Percentiles rank a stretch among this genome's conserved stretches.
Evolutionary conservation across 805 yeast genomes (phyloP).

Genomic region (Wickerhamomyces queroliae): DNA sequence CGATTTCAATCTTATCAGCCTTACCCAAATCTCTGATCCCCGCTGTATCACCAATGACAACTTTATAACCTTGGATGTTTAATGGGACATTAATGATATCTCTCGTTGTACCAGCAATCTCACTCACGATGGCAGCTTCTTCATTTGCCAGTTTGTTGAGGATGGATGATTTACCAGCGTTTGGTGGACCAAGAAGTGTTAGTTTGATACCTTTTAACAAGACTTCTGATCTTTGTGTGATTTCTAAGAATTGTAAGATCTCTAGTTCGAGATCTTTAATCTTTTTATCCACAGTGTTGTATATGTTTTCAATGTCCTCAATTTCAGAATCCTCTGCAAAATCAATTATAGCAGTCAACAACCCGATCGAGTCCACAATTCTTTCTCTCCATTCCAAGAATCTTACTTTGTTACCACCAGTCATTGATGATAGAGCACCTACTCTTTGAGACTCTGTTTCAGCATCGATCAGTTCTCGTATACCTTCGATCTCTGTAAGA

Average conservation of each 20-base stretch:
- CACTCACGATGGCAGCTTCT: conserved; percentile 88
- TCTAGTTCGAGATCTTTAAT: conserved; percentile 38
- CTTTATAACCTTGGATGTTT: conserved; percentile 79
- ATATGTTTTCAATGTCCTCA: conserved; percentile 52
- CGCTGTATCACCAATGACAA: conserved; percentile 87
- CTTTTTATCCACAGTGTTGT: conserved; percentile 41
- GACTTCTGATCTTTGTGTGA: conserved; percentile 53
- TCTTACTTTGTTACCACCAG: conserved; percentile 54
- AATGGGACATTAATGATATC: conserved; percentile 79
- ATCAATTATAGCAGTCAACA: conserved; percentile 84
- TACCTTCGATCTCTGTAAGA: conserved; percentile 86
- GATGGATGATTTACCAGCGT: conserved; percentile 92
- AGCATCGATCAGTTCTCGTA: conserved; percentile 83
- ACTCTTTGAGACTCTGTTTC: conserved; percentile 87
- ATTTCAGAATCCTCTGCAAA: conserved; percentile 92
- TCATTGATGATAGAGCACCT: conserved; percentile 67
- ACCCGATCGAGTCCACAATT: conserved; percentile 62
- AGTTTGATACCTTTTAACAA: conserved; percentile 68
- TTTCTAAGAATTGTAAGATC: conserved; percentile 34
- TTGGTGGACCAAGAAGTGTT: conserved; percentile 84
- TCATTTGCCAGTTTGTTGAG: conserved; percentile 69
- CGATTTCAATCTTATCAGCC: conserved; percentile 57
- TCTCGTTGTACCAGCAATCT: conserved; percentile 90
- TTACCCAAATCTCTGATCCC: conserved; percentile 58
- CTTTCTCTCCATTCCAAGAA: conserved; percentile 63